phyloP scores from a whole-genome alignment of 441 rosid species.

The Pelargonium australe region DNA sequence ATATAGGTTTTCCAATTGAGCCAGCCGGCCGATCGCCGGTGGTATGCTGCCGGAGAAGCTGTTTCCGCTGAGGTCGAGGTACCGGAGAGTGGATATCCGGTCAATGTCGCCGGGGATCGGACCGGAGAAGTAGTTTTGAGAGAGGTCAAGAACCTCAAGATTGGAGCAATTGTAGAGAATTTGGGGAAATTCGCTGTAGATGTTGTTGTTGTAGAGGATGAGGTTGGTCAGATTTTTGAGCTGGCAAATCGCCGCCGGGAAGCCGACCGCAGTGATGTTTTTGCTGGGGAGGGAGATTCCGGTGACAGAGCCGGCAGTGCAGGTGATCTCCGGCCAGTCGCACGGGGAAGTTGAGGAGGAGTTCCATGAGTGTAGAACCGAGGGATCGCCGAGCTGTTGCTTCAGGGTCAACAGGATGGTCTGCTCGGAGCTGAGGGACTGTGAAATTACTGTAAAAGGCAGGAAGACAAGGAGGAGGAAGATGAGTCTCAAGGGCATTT shows the following conservation, averaged over 20 bases:
- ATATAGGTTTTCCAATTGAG: constrained; percentile 33
- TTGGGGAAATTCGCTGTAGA: constrained; percentile 56
- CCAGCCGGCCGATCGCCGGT: constrained; percentile 34
- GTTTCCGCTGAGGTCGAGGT: constrained; percentile 47
- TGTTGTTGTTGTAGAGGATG: constrained; percentile 35
- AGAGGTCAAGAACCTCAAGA: constrained; percentile 48
- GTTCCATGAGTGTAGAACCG: constrained; percentile 51
- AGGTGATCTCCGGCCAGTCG: constrained; percentile 46
- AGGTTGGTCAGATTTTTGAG: constrained; percentile 46
- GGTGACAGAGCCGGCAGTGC: constrained; percentile 40
- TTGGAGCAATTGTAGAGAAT: constrained; percentile 53
- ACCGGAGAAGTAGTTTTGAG: constrained; percentile 66
- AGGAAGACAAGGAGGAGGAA: constrained; percentile 28
- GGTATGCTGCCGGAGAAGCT: constrained; percentile 67
- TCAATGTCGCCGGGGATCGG: constrained; percentile 54
- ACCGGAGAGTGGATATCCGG: constrained; percentile 35
- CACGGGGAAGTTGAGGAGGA: constrained; percentile 55
- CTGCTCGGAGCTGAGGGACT: constrained; percentile 33
- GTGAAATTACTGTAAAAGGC: constrained; percentile 44
- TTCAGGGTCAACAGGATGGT: constrained; percentile 47
- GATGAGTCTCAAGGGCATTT: constrained; percentile 24
- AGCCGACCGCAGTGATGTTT: constrained; percentile 30
- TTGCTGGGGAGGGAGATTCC: constrained; percentile 23
- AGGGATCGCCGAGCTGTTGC: constrained; percentile 50
- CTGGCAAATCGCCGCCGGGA: constrained; percentile 57